These are phyloP conservation scores for Setaria viridis DNA, from an alignment of 202 grass and related monocot genomes.

Conservation along the genomic window DNA sequence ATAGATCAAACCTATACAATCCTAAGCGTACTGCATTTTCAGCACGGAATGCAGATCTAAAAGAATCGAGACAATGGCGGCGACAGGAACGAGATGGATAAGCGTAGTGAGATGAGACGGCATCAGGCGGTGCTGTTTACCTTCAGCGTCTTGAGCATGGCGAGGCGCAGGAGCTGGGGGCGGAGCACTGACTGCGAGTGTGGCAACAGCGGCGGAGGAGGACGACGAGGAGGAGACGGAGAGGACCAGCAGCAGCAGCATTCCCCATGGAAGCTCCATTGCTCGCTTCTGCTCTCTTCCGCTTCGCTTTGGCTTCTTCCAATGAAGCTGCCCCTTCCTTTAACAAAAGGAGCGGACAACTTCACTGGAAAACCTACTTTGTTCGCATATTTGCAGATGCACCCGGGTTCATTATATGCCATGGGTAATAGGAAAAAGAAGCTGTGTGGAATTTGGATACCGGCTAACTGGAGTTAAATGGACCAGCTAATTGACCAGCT, in stretches of 20 bases:
- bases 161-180: constrained; percentile 28
- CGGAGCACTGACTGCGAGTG: constrained; percentile 46
- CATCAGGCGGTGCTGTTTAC: neutral
- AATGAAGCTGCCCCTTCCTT: neutral
- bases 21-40: neutral
- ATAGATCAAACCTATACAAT: neutral
- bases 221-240: constrained; percentile 31
- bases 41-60: neutral
- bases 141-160: constrained; percentile 41
- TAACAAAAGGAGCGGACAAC: neutral
- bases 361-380: neutral
- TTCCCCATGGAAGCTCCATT: constrained; percentile 51
- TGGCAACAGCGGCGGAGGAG: constrained; percentile 35
- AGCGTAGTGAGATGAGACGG: too few relatives aligned
- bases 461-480: too few relatives aligned
- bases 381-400: neutral
- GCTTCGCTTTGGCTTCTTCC: constrained; percentile 12
- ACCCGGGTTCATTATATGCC: too few relatives aligned
- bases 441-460: too few relatives aligned
- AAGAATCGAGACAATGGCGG: neutral
- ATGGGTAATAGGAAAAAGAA: too few relatives aligned
- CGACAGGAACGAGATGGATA: neutral
- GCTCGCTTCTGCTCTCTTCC: neutral
- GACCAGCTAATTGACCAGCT: too few relatives aligned
- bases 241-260: constrained; percentile 35